Base-by-base conservation (phyloP, 1,139 yeast genomes). In the Tardiomyces blankii region DNA sequence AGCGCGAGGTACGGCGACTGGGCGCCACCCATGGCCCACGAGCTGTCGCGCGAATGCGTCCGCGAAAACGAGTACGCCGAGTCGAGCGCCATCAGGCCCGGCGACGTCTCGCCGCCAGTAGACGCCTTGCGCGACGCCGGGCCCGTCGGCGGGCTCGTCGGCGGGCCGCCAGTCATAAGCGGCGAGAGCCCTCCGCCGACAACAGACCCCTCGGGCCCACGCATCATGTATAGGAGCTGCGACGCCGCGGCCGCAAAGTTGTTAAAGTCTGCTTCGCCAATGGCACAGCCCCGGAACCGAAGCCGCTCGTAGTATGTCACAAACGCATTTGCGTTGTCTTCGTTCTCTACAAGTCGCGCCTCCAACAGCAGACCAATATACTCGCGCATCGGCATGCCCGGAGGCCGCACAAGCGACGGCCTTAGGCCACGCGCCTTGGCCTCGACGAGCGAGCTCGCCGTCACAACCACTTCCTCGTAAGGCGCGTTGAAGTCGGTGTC, bases 261-360 rank as follows among this genome's bases (percentile, higher is more conserved):
- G 38, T 78, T 65, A 55, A 86, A 77, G 41, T 82, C 82, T 2
- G 63, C 66, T 51, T 82, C 81, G 1, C 72, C 63, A 13, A 85
- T 77, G 19, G 80, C 70, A 21, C 72, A 64, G 1, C 82, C 82
- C 0, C 89, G 77, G 60, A 78, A 87, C 48, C 86, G 68, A 35
- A 82, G 70, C 44, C 69, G 69, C 53, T 86, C 95, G 62, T 85
- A 86, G 12, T 76, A 62, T 1, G 65, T 66, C 13, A 80, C 65
- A 50, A 80, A 74, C 30, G 65, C 63, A 25, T 56, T 54, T 23
- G 59, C 43, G 8, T 55, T 56, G 41, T 50, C 65, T 13, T 60
- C 56, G 48, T 40, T 52, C 21, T 42, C 55, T 12, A 51, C 51
- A 25, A 47, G 45, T 14, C 49, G 57, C 54, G 47, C 58, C 18